A percentile compares a stretch with the other conserved stretches of the same genome.
Conservation (phyloP, 2,329 filamentous ascomycete species). For the Alternaria ventricosa region DNA sequence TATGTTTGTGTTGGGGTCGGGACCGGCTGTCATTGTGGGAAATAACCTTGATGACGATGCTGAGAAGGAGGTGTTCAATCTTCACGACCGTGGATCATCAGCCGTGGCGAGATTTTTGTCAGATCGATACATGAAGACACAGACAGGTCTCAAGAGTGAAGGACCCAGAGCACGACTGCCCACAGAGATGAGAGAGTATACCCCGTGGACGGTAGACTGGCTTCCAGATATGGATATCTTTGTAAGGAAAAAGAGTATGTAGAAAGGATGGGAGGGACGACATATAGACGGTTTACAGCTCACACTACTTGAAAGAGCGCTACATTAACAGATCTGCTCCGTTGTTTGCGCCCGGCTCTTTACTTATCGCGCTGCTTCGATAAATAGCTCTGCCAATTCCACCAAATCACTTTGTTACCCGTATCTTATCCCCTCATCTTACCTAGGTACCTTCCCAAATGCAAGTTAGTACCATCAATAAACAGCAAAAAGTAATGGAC, state of each 20-base stretch:
- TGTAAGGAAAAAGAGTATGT: neutral
- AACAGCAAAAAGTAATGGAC: neutral
- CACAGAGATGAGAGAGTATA: neutral
- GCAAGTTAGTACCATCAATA: neutral
- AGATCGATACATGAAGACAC: neutral
- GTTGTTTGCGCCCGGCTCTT: too few species aligned
- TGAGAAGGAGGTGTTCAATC: rapidly evolving
- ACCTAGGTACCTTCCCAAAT: neutral
- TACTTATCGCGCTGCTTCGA: too few species aligned
- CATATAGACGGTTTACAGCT: rapidly evolving
- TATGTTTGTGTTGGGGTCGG: neutral
- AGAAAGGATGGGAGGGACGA: too few species aligned
- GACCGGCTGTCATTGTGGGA: neutral
- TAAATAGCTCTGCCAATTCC: too few species aligned
- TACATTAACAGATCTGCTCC: too few species aligned
- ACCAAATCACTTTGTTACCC: too few species aligned
- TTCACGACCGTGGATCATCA: neutral
- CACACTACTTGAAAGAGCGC: too few species aligned
- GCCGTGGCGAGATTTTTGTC: neutral
- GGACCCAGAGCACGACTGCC: rapidly evolving
- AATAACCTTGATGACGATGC: rapidly evolving
- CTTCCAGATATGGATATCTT: neutral
- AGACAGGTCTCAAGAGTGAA: neutral
- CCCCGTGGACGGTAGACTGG: neutral
- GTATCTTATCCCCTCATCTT: neutral